Evolutionary conservation across 148 eudicot species (phyloP).

Genomic region (Diospyros kaki): DNA sequence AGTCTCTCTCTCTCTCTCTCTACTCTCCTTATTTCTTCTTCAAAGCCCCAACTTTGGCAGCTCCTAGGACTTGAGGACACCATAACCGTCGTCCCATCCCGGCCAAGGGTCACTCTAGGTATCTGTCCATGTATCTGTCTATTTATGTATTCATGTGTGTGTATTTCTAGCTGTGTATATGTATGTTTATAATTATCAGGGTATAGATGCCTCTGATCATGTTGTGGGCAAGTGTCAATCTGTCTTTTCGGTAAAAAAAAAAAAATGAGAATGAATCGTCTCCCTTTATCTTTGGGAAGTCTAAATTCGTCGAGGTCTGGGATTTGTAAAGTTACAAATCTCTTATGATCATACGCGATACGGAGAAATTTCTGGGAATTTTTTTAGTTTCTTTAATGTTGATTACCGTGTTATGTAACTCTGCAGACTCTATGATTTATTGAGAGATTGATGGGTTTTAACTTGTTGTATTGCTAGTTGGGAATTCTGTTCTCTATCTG

Average conservation of each 20-base stretch:
- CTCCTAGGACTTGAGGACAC: neutral
- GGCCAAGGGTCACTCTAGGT: constrained; percentile 6
- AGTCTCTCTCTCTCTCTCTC: no score
- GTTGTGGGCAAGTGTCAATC: neutral
- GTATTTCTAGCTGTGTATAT: neutral
- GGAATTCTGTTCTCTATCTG: constrained; percentile 2
- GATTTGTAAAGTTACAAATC: neutral
- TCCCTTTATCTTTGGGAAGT: neutral
- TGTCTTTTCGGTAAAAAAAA: neutral
- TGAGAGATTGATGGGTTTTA: constrained; percentile 6
- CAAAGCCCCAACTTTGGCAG: constrained; percentile 6
- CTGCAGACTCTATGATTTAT: neutral
- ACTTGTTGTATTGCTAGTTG: constrained; percentile 10
- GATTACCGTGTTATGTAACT: no score
- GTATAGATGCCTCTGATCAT: neutral
- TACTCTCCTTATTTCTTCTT: no score
- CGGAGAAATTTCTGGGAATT: neutral
- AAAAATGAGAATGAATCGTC: neutral
- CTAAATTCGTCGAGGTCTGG: neutral
- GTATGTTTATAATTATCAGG: neutral
- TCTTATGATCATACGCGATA: neutral
- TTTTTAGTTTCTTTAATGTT: no score
- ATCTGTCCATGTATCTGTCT: no score
- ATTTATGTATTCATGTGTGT: neutral
- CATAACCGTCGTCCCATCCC: neutral